Base-by-base conservation (phyloP, 495 filamentous ascomycete genomes). In the Aspergillus haitiensis region DNA sequence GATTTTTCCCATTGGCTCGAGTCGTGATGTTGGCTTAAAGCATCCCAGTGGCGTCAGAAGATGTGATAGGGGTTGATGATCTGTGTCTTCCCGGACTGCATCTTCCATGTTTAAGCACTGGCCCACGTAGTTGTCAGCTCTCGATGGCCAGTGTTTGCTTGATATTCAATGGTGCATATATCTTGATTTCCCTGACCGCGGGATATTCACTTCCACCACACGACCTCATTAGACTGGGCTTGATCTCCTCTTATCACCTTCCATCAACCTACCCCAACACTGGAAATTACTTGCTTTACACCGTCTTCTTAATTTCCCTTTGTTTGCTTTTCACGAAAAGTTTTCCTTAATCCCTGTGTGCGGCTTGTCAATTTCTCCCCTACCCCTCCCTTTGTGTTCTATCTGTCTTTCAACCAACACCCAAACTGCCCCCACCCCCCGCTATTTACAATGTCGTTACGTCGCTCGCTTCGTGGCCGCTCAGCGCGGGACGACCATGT, bases 381-480 rank as follows among this genome's bases (percentile, higher is more conserved):
- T 44, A n/a, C 37, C 52, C 37, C 49, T 39, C 39, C 49, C 11
- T 32, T 27, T 39, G 27, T 9, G 44, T n/a, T 45, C 40, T 34
- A 21, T 12, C 18, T 53, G 47, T 27, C 54, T 40, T 48, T 15
- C 50, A 34, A 5, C 46, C 35, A 32, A 31, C 10, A 45, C 44
- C 35, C 47, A 50, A 44, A 9, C 16, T 16, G 47, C 49, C 37
- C 35, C 62, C 33, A 39, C 49, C 34, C 54, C n/a, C 48, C 48
- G 12, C 39, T 31, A 44, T 7, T 57, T 55, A 74, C 51, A 52
- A 83, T 84, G 82, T 68, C 76, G 52, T 64, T 73, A 42, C 78
- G 80, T 59, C 80, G 80, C 51, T 75, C 80, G 47, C 75, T 79
- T 57, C 81, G 82, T 64, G 74, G 77, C 62, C 79, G 75, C 64